Conservation (phyloP, 1,284 basidiomycete genomes). For the Leccinum colubrinum region DNA sequence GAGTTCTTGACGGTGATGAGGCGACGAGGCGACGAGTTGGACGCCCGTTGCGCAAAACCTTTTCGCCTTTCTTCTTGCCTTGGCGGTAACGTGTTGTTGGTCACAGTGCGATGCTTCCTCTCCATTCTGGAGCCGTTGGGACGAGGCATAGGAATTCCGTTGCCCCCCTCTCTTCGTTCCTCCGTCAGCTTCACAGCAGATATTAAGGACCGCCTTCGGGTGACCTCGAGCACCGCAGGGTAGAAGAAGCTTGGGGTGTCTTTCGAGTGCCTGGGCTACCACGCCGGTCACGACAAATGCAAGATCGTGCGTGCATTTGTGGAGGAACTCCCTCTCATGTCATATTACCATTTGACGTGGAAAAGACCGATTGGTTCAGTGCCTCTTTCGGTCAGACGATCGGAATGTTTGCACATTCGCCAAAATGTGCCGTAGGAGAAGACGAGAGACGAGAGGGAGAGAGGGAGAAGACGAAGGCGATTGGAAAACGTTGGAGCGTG, state of each 20-base stretch:
- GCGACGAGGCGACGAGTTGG: not conserved
- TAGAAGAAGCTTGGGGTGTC: slow-evolving; percentile 11
- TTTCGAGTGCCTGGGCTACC: slow-evolving; percentile 1
- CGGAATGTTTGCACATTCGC: not conserved
- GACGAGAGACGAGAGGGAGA: not conserved
- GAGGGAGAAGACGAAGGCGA: slow-evolving; percentile 7
- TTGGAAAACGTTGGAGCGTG: slow-evolving; percentile 13
- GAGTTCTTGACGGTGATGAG: slow-evolving; percentile 2
- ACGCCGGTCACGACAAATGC: not conserved
- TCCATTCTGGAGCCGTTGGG: slow-evolving; percentile 18
- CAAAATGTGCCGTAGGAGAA: not conserved
- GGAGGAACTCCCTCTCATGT: slow-evolving; percentile 11
- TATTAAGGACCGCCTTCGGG: slow-evolving; percentile 2
- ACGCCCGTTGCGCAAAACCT: slow-evolving; percentile 2
- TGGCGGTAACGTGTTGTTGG: slow-evolving; percentile 25
- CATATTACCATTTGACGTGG: not conserved
- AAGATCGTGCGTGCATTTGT: not conserved
- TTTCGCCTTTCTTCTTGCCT: not conserved
- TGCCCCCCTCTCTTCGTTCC: not conserved
- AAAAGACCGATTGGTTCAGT: not conserved
- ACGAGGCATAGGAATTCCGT: slow-evolving; percentile 2
- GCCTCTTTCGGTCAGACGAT: slow-evolving; percentile 2
- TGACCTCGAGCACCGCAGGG: slow-evolving; percentile 1
- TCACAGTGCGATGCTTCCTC: slow-evolving; percentile 17
- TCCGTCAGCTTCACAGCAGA: not conserved